Evolutionary conservation across 2,329 filamentous ascomycete species (phyloP).

Genomic region (Botrytis aclada): DNA sequence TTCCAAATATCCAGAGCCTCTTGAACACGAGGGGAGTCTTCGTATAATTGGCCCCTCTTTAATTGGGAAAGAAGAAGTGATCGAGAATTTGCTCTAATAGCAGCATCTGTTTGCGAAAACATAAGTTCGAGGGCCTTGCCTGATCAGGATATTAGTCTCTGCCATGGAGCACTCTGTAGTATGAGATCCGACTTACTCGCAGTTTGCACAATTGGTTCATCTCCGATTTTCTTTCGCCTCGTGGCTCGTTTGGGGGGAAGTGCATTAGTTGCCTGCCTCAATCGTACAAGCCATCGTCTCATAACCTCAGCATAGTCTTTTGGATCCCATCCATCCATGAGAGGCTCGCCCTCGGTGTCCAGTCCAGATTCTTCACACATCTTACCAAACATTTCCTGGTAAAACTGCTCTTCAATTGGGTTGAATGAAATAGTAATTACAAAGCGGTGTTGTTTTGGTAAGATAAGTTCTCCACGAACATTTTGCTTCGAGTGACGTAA

Average conservation of each 20-base stretch:
- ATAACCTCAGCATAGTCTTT: conserved; percentile 64
- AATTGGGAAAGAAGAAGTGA: conserved; percentile 61
- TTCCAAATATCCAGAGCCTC: conserved; percentile 71
- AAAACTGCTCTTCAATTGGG: conserved; percentile 86
- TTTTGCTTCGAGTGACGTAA: conserved; percentile 82
- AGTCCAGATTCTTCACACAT: conserved; percentile 72
- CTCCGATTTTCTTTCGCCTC: conserved; percentile 53
- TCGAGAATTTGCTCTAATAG: conserved; percentile 67
- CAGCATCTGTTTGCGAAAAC: conserved; percentile 77
- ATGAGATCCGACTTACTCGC: conserved; percentile 58
- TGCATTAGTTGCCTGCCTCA: conserved; percentile 75
- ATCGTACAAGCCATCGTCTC: conserved; percentile 71
- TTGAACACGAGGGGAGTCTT: conserved; percentile 65
- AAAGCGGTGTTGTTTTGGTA: conserved; percentile 81
- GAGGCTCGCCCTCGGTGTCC: conserved; percentile 48
- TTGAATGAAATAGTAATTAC: conserved; percentile 90
- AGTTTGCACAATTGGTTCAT: conserved; percentile 66
- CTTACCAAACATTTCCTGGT: conserved; percentile 69
- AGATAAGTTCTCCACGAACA: conserved; percentile 71
- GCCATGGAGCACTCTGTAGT: not conserved
- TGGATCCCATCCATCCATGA: conserved; percentile 60
- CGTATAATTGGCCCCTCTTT: conserved; percentile 71
- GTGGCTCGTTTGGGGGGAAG: conserved; percentile 55
- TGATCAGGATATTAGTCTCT: not conserved
- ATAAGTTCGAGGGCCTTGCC: conserved; percentile 83